Base-by-base conservation (phyloP, 495 filamentous ascomycete species). In the Penicillium pulvis region DNA sequence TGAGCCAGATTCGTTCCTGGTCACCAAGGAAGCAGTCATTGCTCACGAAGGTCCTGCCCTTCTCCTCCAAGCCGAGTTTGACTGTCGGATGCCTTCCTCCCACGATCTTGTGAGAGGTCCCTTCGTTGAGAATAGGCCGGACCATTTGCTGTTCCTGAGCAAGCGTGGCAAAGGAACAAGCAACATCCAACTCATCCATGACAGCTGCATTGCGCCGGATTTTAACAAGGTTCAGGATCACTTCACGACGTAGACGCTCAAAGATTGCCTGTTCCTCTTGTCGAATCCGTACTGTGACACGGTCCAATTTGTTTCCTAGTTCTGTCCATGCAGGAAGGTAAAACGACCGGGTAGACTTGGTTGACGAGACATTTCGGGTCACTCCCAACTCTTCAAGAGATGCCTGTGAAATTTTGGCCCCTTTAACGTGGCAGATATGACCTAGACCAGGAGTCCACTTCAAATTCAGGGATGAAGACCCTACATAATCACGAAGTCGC, bases 41-140 rank as follows among this genome's bases (percentile, higher is more conserved):
- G 51, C 85, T 81, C 30, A 90, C 87, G 65, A 98, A 98, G 3
- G 77, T 85, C 31, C 91, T 83, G 3, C 94, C 94, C 67, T 92
- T 85, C 53, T 90, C 86, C 57, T 84, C 79, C 0, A 98, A 80
- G 0, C 91, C 90, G 20, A 85, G 78, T 71, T 93, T 92, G 49
- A 98, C 94, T 12, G 91, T 96, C 2, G 92, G 87, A 71, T 98
- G 94, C 6, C 94, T 80, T 11, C 93, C 94, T 26, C 87, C 91
- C 8, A 93, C 71, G 59, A 98, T 87, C 39, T 83, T 85, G 62
- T 89, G 87, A 16, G 64, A 57, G 14, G 75, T 78, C 9, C 77
- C 68, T 19, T 80, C 66, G 50, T 86, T 89, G 12, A 98, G 68
- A 8, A 87, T 74, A 0, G 94, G 94, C 0, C 95, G 84, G 3